Evolutionary conservation across 1,139 yeast species (phyloP).

Genomic region (Trichomonascaceae sp.): DNA sequence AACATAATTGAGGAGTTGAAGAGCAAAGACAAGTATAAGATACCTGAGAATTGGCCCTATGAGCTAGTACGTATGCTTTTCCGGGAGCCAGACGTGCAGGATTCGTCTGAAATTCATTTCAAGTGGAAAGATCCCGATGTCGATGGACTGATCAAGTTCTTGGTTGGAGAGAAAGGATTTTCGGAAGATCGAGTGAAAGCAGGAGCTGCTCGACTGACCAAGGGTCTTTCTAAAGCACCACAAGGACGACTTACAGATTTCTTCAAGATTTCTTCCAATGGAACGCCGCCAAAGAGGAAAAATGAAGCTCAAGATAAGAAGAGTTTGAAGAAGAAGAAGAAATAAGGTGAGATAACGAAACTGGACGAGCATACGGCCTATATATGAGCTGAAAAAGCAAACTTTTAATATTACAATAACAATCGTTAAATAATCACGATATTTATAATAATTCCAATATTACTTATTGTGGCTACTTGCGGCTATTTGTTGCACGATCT

Average conservation of each 20-base stretch:
- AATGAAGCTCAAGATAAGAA: constrained; percentile 23
- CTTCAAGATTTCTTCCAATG: constrained; percentile 58
- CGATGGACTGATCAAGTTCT: constrained; percentile 65
- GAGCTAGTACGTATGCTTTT: constrained; percentile 82
- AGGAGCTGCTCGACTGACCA: constrained; percentile 80
- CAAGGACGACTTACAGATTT: constrained; percentile 93
- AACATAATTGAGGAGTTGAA: constrained; percentile 62
- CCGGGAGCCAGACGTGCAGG: constrained; percentile 68
- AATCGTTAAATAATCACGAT: neutral
- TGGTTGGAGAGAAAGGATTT: constrained; percentile 77
- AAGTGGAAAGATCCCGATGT: constrained; percentile 67
- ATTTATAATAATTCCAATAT: no score
- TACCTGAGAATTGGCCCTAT: constrained; percentile 95
- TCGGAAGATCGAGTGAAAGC: constrained; percentile 84
- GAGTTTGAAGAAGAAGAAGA: constrained; percentile 16
- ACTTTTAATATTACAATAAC: neutral
- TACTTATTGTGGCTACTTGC: neutral
- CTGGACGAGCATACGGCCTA: neutral
- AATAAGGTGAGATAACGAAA: constrained; percentile 1
- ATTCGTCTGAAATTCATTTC: constrained; percentile 54
- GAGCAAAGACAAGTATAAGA: constrained; percentile 60
- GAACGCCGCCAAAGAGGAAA: constrained; percentile 25
- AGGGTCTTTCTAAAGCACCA: constrained; percentile 76
- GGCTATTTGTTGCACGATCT: neutral
- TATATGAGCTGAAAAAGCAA: neutral